Evolutionary conservation across 2,329 filamentous ascomycete species (phyloP), one percentile per base, ranked within the genome.

Genomic region (Coniochaeta ligniaria): DNA sequence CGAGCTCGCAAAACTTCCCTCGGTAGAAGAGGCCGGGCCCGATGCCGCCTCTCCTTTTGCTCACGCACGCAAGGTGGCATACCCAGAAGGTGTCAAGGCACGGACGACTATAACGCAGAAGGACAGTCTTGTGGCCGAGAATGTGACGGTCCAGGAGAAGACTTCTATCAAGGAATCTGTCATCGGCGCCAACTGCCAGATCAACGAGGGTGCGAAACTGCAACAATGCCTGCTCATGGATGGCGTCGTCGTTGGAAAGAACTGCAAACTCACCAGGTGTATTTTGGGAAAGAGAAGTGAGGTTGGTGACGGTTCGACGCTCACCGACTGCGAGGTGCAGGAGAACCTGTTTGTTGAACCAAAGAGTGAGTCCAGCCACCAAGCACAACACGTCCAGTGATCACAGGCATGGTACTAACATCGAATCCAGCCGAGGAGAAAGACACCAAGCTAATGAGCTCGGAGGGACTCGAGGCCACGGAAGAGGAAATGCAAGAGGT

Each of bases 141-240:
- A 97, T 69, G 92, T 96, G 45, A 92, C 87, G 1, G 87, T 98
- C 0, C 91, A 94, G 69, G 91, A 94, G 68, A 94, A 94, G 72
- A 88, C 86, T 26, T 89, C 92, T n/a, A 90, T 99, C 76, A 97
- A 96, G 73, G 92, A 96, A 74, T 89, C 83, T 41, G 91, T 97
- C 33, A 85, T 99, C 45, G 95, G 95, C 2, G 86, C 91, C 5
- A 92, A 91, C 67, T 96, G 92, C 72, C 88, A 90, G 68, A 94
- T 99, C 65, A 87, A 88, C 63, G 87, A 89, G 66, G 92, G 92
- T n/a, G 92, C 90, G 33, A 90, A 93, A 65, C 76, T 99, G 52
- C 87, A 86, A n/a, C 85, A 93, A 65, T 98, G 94, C 73, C 75
- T 98, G 56, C 77, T 98, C 22, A 97, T 98, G 92, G 94, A 98